Evolutionary conservation across 768 basidiomycete species (phyloP).

Genomic region (Cystobasidium tubakii): DNA sequence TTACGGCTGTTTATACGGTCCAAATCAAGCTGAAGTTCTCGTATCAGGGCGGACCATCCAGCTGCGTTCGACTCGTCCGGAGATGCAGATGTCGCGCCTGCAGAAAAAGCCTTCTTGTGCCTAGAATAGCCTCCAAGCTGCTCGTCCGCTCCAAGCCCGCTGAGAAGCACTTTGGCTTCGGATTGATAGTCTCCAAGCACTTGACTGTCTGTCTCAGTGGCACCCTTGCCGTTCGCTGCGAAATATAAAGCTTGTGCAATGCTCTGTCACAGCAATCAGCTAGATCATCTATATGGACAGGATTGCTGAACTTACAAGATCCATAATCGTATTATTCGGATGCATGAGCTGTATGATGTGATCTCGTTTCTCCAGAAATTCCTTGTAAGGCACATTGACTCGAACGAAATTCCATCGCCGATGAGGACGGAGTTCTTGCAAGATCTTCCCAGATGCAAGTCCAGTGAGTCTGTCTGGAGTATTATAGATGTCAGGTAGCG

Average conservation of each 20-base stretch:
- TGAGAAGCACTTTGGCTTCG: conserved; percentile 72
- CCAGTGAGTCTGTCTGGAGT: conserved; percentile 88
- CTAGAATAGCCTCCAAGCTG: conserved; percentile 87
- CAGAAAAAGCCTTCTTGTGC: conserved; percentile 66
- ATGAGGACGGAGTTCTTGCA: conserved; percentile 67
- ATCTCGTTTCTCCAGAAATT: conserved; percentile 57
- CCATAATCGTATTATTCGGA: conserved; percentile 79
- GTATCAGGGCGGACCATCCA: conserved; percentile 34
- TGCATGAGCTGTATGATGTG: conserved; percentile 67
- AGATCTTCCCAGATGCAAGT: conserved; percentile 67
- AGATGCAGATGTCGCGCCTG: not conserved
- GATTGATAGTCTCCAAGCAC: conserved; percentile 61
- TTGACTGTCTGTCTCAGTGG: conserved; percentile 42
- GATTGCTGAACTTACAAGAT: conserved; percentile 61
- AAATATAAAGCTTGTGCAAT: conserved; percentile 88
- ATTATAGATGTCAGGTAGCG: conserved; percentile 56
- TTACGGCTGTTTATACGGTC: conserved; percentile 64
- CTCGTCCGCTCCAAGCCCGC: conserved; percentile 91
- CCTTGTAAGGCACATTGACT: conserved; percentile 74
- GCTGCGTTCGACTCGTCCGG: not conserved
- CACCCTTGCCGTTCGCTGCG: conserved; percentile 72
- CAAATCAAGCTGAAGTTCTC: conserved; percentile 68
- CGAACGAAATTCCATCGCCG: conserved; percentile 89
- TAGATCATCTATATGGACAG: not conserved
- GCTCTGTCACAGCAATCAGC: conserved; percentile 57